Evolutionary conservation across 2,329 filamentous ascomycete species (phyloP), one percentile per base, ranked within the genome.

Genomic region (Neonectria faginata): DNA sequence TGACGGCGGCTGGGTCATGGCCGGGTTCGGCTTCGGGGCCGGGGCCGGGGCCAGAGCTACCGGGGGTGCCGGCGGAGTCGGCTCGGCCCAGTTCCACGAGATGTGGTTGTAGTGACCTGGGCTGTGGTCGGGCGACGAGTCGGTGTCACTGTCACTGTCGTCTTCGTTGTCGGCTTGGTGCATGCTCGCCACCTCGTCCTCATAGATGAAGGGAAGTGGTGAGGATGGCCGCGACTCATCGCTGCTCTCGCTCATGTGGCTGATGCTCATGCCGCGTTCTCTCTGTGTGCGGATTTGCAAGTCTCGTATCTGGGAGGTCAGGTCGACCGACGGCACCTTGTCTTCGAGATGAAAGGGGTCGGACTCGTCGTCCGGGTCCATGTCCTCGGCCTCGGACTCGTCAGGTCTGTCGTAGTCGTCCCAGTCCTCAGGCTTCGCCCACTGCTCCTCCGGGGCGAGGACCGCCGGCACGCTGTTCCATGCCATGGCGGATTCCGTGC

Each of bases 81-180:
- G 61, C 9, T 51, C 52, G 20, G 61, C 61, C 61, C 61, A 64
- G 51, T 64, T 64, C 61, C 61, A 64, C 12, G 61, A 64, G 10
- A 47, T 56, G 44, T 64, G 61, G 44, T 60, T 41, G 48, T 29
- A 41, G 9, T 27, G n/a, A 3, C 16, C 20, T n/a, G 45, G 52
- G 29, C 39, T 51, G 8, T 18, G 18, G 20, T 33, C 27, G 6
- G 57, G 39, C 33, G 57, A 53, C 11, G n/a, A 18, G 18, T 47
- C 39, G 36, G 16, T 25, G 9, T 41, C 45, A 11, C 20, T 25
- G 9, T 41, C 45, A 11, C 16, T 36, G 14, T 42, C 42, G 36
- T 48, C 36, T 6, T 60, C 56, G 27, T 41, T 29, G 44, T 59
- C 56, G 27, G 27, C 58, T 3, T 54, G 31, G 25, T 63, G 25